Base-by-base conservation (phyloP, 23 red algal genomes). In the Agarophyton chilense region DNA sequence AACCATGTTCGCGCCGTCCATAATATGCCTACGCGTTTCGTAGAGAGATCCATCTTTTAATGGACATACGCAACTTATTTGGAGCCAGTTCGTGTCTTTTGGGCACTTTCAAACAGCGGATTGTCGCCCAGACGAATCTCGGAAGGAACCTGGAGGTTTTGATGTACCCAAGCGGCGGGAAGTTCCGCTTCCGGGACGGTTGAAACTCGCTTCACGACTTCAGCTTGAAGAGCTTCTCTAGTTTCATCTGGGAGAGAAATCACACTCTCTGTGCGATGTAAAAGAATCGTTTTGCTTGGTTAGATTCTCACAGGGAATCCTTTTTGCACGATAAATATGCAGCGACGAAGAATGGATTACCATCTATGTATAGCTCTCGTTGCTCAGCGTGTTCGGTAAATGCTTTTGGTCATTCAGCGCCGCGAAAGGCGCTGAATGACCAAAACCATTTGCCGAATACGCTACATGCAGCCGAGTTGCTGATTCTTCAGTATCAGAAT, bases 111-210 rank as follows among this genome's bases (percentile, higher is more conserved):
- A 55, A 91, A 91, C 47, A 77, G 44, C 7, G 88, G 88, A 46
- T 91, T 91, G 64, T 91, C 88, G 24, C 74, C 88, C 2, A 91
- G 51, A 70, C 77, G 75, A 58, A 91, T 74, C 35, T 91, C 76
- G 8, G 53, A 29, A 19, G 88, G 77, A 81, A 91, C 52, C 36
- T 72, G 28, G 18, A 81, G 52, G 39, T 81, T 81, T 50, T 40
- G 52, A 1, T 39, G 4, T 35, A 46, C 65, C 84, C 84, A 89
- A 0, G 24, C 88, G 28, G 56, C 54, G 33, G 76, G 31, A 29
- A 82, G 5, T 19, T 72, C 28, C 26, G 74, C 77, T 0, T 91
- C 88, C 17, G 88, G 75, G 21, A 91, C 63, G 56, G 75, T 33
- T 26, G 25, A 18, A 17, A 75, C 47, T 19, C 39, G 71, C 26